These are phyloP conservation scores for Mycena sp. DNA, from an alignment of 1,284 basidiomycete species.

Conservation along the genomic window DNA sequence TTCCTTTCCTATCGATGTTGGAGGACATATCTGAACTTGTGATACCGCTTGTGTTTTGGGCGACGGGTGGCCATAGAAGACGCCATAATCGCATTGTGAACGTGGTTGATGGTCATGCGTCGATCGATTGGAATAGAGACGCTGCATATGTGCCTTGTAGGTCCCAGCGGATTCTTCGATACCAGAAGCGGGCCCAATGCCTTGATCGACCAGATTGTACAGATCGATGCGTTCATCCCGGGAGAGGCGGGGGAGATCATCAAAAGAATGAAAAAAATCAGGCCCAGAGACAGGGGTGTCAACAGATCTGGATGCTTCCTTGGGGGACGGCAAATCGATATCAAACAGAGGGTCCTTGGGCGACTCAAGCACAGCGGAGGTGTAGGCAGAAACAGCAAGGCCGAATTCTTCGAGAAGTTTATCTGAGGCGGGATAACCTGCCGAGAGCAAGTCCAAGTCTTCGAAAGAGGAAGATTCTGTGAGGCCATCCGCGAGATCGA, in stretches of 20 bases:
- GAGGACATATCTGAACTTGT: neutral
- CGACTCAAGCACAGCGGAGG: neutral
- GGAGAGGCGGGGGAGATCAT: constrained; percentile 45
- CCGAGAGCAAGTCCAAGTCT: constrained; percentile 2
- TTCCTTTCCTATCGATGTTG: constrained; percentile 16
- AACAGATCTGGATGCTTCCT: neutral
- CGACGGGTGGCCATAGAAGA: neutral
- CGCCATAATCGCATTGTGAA: constrained; percentile 12
- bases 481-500: constrained; percentile 8
- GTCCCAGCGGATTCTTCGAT: constrained; percentile 62
- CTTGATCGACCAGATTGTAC: constrained; percentile 60
- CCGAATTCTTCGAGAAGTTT: constrained; percentile 14
- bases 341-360: constrained; percentile 2
- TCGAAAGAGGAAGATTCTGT: constrained; percentile 19
- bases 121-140: constrained; percentile 40
- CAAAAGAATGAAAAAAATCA: constrained; percentile 39
- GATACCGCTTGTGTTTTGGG: neutral
- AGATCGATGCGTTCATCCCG: constrained; percentile 57
- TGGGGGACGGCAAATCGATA: neutral
- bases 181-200: constrained; percentile 55
- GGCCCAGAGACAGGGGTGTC: constrained; percentile 4
- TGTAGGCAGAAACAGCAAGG: neutral
- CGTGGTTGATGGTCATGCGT: constrained; percentile 41
- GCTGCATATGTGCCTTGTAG: constrained; percentile 62
- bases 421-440: constrained; percentile 8